Evolutionary conservation across 1,139 yeast species (phyloP).

Genomic region (Candida frijolesensis): DNA sequence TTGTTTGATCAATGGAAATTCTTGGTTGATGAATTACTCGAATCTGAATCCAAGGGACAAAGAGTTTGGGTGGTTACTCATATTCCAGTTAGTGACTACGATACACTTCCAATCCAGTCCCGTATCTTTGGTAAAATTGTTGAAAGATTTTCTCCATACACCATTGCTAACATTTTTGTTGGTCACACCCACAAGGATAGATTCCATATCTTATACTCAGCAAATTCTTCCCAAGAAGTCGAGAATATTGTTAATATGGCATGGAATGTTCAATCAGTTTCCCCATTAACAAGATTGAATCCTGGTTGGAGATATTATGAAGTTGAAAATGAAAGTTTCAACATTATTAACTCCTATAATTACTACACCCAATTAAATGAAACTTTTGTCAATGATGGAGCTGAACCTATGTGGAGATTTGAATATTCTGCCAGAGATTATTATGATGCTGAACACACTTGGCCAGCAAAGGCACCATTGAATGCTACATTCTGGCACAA

Average conservation of each 20-base stretch:
- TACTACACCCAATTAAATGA: conserved; percentile 56
- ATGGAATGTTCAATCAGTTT: conserved; percentile 68
- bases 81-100: conserved; percentile 58
- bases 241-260: conserved; percentile 56
- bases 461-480: conserved; percentile 56
- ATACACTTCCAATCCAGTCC: conserved; percentile 65
- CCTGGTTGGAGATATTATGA: conserved; percentile 77
- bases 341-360: conserved; percentile 60
- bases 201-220: conserved; percentile 57
- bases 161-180: conserved; percentile 68
- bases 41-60: conserved; percentile 56
- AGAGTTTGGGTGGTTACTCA: conserved; percentile 76
- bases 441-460: conserved; percentile 44
- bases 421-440: conserved; percentile 58
- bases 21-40: conserved; percentile 60
- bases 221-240: conserved; percentile 29
- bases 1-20: conserved; percentile 66
- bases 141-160: conserved; percentile 67
- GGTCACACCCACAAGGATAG: conserved; percentile 78
- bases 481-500: conserved; percentile 63
- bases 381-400: conserved; percentile 49
- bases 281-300: conserved; percentile 62
- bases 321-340: conserved; percentile 64
- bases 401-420: conserved; percentile 55
- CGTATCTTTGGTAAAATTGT: conserved; percentile 57